Evolutionary conservation across 495 filamentous ascomycete species (phyloP).

Genomic region (Penicillium canescens): DNA sequence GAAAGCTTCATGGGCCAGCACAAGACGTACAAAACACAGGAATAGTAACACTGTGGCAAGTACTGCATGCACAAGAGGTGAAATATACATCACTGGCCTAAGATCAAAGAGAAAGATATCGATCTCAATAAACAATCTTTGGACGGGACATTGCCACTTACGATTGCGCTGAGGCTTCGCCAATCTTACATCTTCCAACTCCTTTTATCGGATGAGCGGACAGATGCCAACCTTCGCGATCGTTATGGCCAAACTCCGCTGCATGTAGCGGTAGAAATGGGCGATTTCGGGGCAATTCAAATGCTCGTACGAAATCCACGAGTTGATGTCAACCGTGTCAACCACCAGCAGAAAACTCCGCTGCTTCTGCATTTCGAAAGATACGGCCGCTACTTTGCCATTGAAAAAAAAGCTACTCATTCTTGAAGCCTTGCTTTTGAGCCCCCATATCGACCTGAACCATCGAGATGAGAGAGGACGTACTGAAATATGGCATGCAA

Average conservation of each 20-base stretch:
- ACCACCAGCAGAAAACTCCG: background rate
- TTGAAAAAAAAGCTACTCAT: background rate
- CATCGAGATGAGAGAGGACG: background rate
- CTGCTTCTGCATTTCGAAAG: background rate
- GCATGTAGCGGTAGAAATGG: background rate
- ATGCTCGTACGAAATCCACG: background rate
- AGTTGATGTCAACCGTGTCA: slow-evolving; percentile 1
- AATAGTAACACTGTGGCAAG: too few species aligned
- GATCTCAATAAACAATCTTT: too few species aligned
- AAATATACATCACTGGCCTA: too few species aligned
- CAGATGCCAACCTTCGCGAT: background rate
- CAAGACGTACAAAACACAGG: too few species aligned
- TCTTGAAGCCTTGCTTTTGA: slow-evolving; percentile 1
- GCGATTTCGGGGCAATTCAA: background rate
- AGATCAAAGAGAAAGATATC: too few species aligned
- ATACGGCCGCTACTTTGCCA: background rate
- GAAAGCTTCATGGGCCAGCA: too few species aligned
- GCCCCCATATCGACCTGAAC: background rate
- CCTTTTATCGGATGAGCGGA: background rate
- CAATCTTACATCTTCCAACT: background rate
- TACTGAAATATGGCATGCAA: background rate
- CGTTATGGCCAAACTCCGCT: background rate
- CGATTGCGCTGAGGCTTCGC: background rate
- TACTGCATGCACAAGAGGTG: too few species aligned
- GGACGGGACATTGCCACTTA: too few species aligned